These are phyloP conservation scores for Coffea canephora DNA, from an alignment of 257 asterid genomes.

Conservation along the genomic window DNA sequence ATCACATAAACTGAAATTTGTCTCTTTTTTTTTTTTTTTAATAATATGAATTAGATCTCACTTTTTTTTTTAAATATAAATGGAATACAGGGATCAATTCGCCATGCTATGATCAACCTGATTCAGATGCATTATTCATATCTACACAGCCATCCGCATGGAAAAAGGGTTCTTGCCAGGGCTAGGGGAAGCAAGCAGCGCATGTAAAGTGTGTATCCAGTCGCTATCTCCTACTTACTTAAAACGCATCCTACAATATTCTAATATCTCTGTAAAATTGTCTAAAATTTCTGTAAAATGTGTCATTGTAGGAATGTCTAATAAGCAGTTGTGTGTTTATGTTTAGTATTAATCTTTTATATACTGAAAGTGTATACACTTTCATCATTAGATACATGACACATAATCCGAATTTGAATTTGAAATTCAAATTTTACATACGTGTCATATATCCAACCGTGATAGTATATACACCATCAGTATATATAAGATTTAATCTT, in stretches of 20 bases:
- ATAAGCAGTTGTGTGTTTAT: not conserved
- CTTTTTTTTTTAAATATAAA: not conserved
- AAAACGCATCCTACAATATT: not conserved
- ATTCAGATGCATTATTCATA: constrained; percentile 22
- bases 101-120: constrained; percentile 13
- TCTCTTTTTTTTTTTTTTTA: not conserved
- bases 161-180: constrained; percentile 51
- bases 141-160: constrained; percentile 72
- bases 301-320: not conserved
- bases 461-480: too few species aligned
- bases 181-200: constrained; percentile 29
- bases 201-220: not conserved
- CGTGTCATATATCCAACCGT: too few species aligned
- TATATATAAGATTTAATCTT: not conserved
- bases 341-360: too few species aligned
- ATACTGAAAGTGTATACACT: too few species aligned
- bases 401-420: too few species aligned
- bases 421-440: too few species aligned
- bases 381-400: too few species aligned
- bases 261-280: not conserved
- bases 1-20: not conserved
- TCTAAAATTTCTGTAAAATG: not conserved
- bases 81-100: constrained; percentile 38
- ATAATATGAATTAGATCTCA: not conserved
- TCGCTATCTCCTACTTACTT: not conserved